Evolutionary conservation across 257 asterid genomes (phyloP), one percentile per base, ranked within the genome.

Genomic region (Plantago major): DNA sequence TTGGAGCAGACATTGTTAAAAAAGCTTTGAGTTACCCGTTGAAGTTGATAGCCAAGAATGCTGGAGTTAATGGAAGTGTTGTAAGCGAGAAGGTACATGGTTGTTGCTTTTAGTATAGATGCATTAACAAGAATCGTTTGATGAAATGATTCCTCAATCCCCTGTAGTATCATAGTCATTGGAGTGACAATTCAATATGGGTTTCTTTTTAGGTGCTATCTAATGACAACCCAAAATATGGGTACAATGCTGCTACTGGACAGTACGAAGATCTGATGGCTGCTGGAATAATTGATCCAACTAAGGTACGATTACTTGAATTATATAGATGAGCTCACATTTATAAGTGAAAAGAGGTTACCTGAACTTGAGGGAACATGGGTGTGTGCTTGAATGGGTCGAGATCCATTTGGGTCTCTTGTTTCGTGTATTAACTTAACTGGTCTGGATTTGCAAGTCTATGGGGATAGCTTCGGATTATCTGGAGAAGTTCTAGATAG

Each of bases 181-280:
- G 40, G 40, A 33, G 40, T 33, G 40, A 33, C 5, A 33, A 4
- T 33, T 33, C 8, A 33, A 33, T 33, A 0, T 33, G 40, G 38
- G 57, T 64, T 38, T 64, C 9, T 62, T 5, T 58, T 33, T 62
- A 79, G 83, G 84, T 83, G 47, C 73, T 82, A 48, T 60, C 82
- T n/a, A 80, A 62, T 58, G 82, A 75, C 10, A 68, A 82, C 53
- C 67, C 70, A 9, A 82, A 71, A 63, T 77, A 62, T 68, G 89
- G 89, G 48, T 82, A 82, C 72, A 82, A 82, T 64, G 89, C 89
- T 51, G 84, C 89, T 46, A 79, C 84, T 0, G 86, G 86, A 43
- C 71, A 65, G 13, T 82, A 74, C 11, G 81, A 79, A 66, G 89
- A 82, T 63, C 55, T 82, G 48, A 77, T 82, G 82, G 76, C 82